These are phyloP conservation scores for Leucogyrophana mollusca DNA, from an alignment of 768 basidiomycete species.

Conservation along the genomic window DNA sequence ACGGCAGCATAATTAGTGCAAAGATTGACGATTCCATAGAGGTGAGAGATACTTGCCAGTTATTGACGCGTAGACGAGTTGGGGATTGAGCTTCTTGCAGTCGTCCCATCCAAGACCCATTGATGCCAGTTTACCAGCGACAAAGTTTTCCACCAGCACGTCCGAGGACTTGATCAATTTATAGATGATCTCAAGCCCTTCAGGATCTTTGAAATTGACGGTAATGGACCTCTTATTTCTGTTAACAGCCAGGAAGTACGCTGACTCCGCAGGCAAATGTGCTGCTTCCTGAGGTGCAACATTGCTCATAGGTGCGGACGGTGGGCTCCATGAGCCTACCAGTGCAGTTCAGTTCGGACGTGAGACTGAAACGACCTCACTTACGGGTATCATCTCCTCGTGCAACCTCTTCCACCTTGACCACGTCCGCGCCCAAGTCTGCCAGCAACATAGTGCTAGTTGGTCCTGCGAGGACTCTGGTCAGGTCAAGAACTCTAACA, in stretches of 20 bases:
- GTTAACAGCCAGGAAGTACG: constrained; percentile 89
- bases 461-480: constrained; percentile 89
- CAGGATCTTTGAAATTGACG: constrained; percentile 79
- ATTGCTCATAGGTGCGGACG: constrained; percentile 49
- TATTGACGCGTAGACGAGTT: constrained; percentile 85
- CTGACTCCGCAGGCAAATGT: constrained; percentile 84
- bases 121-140: constrained; percentile 79
- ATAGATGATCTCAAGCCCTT: constrained; percentile 74
- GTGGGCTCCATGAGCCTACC: constrained; percentile 72
- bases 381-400: constrained; percentile 89
- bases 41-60: constrained; percentile 54
- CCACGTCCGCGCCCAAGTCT: constrained; percentile 89
- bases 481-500: constrained; percentile 83
- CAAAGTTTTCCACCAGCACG: constrained; percentile 87
- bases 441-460: constrained; percentile 93
- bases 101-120: constrained; percentile 88
- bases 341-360: constrained; percentile 9
- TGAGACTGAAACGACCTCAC: constrained; percentile 19
- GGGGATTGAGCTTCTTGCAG: constrained; percentile 72
- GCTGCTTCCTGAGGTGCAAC: constrained; percentile 51
- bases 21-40: neutral
- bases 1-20: constrained; percentile 3
- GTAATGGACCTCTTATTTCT: constrained; percentile 89
- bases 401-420: constrained; percentile 83
- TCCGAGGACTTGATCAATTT: constrained; percentile 74